phyloP scores from a whole-genome alignment of 1,284 basidiomycete species.

The Agaricales sp. region DNA sequence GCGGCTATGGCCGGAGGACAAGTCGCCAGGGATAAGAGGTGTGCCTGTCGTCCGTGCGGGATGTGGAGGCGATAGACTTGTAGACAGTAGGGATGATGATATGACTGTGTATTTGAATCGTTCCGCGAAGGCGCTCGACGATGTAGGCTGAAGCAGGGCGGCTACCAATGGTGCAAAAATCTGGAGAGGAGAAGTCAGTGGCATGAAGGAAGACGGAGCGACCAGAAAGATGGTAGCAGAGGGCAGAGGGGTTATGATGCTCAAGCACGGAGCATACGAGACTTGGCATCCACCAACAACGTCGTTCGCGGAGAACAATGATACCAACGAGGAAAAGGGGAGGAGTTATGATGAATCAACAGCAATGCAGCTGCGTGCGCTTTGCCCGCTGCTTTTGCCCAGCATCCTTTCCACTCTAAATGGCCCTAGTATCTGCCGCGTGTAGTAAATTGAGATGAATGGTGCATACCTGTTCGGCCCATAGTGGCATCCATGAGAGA shows the following conservation, averaged over 20 bases:
- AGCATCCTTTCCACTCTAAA: too few species aligned
- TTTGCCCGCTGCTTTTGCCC: too few species aligned
- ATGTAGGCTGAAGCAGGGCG: slow-evolving; percentile 17
- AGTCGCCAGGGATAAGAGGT: slow-evolving; percentile 34
- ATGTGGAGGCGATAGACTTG: slow-evolving; percentile 27
- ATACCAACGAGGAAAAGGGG: too few species aligned
- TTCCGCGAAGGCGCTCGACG: slow-evolving; percentile 49
- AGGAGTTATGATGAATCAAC: too few species aligned
- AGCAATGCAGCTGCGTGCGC: too few species aligned
- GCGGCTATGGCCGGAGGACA: slow-evolving; percentile 25
- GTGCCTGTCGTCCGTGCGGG: slow-evolving; percentile 15
- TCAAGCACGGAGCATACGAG: neutral
- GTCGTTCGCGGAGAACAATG: too few species aligned
- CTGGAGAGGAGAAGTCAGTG: slow-evolving; percentile 14
- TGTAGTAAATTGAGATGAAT: too few species aligned
- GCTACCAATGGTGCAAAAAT: slow-evolving; percentile 17
- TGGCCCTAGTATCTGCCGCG: too few species aligned
- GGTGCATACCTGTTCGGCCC: neutral
- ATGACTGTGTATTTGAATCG: slow-evolving; percentile 81
- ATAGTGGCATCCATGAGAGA: slow-evolving; percentile 9
- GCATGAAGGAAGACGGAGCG: neutral
- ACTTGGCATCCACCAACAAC: neutral
- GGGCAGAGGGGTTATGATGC: neutral
- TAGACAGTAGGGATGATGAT: slow-evolving; percentile 63
- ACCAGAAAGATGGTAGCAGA: neutral